Evolutionary conservation across 768 basidiomycete species (phyloP).

Genomic region (Phaeolepiota aurea): DNA sequence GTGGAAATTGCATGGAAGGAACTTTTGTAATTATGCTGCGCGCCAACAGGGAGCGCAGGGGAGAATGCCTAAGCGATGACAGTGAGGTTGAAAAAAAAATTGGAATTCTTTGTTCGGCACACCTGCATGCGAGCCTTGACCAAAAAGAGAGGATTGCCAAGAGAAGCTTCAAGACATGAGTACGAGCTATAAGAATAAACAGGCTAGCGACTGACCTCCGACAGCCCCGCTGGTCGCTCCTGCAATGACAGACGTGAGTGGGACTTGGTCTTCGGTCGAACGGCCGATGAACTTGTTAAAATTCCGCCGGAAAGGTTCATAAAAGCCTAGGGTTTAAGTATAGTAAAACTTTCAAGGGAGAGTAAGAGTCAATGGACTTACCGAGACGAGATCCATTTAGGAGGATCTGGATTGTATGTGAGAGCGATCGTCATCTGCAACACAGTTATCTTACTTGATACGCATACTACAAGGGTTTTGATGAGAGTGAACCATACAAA

Average conservation of each 20-base stretch:
- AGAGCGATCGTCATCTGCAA: background rate
- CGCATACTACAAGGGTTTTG: conserved; percentile 68
- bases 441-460: conserved; percentile 65
- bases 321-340: conserved; percentile 58
- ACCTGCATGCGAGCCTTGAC: conserved; percentile 98
- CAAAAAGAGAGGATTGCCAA: conserved; percentile 89
- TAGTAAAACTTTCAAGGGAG: background rate
- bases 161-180: conserved; percentile 39
- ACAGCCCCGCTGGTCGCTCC: conserved; percentile 88
- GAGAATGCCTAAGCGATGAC: conserved; percentile 69
- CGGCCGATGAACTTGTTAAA: conserved; percentile 67
- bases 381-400: conserved; percentile 89
- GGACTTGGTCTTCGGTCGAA: conserved; percentile 54
- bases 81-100: conserved; percentile 1
- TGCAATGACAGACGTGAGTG: conserved; percentile 72
- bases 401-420: conserved; percentile 51
- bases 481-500: background rate
- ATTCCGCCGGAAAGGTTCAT: conserved; percentile 78
- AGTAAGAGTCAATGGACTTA: conserved; percentile 17
- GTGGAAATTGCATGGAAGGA: conserved; percentile 75
- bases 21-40: conserved; percentile 87
- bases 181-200: too few relatives aligned
- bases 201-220: conserved; percentile 77
- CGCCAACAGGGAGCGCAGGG: conserved; percentile 86
- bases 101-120: background rate